Base-by-base conservation (phyloP, 805 yeast species). In the Maudiozyma barnettii region DNA sequence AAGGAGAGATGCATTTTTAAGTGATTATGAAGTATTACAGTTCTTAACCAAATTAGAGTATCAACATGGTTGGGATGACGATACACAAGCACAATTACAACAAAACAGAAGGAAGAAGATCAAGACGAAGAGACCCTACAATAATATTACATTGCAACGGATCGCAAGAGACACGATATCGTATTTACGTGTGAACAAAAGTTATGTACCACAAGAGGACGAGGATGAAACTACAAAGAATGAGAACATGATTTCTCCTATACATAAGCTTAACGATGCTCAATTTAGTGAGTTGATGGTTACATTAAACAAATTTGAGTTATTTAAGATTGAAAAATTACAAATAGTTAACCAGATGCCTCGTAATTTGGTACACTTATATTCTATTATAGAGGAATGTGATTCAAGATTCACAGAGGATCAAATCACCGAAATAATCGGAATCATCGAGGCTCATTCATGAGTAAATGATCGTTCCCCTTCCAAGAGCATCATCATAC, bases 381-480 rank as follows among this genome's bases (percentile, higher is more conserved):
- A 80, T 61, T 74, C 93, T 0, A 68, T 91, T 26, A 79, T 91
- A 1, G 99, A 91, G 60, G 98, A 93, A 60, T 91, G 96, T 64
- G 99, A 91, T 55, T 80, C 78, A 51, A 72, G 99, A 55, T 83
- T 89, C 56, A 67, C 69, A n/a, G 86, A 84, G 49, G 83, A 77
- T 1, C 74, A 81, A 50, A 73, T 85, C 43, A 76, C 79, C 41
- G 68, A 70, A 3, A 75, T 91, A 2, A 52, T 91, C 29, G 75
- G 68, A 5, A 72, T 80, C 44, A 71, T 87, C 18, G 57, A 66
- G n/a, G 71, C 71, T 37, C 68, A 75, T 47, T 39, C 47, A 36
- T 49, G 18, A 33, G 7, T 18, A 12, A 26, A 12, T 26, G n/a
- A n/a, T n/a, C n/a, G n/a, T n/a, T n/a, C n/a, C n/a, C 30, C 30